Base-by-base conservation (phyloP, 148 eudicot genomes). In the Silene latifolia region DNA sequence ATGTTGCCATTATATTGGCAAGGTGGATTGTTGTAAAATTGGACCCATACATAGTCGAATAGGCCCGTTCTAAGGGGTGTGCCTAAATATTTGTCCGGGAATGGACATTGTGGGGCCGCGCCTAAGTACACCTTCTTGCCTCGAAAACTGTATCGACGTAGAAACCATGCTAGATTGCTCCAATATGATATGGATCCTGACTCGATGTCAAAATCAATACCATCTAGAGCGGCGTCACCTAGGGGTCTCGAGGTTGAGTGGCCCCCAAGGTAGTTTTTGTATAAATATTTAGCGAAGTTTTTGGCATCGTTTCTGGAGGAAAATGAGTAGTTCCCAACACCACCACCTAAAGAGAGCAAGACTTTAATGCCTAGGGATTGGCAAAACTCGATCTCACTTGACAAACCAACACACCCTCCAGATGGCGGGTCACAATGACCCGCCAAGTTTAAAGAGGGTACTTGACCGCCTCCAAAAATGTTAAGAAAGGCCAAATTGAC, bases 21-120 rank as follows among this genome's bases (percentile, higher is more conserved):
- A 15, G 90, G 93, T 3, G 90, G 97, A 72, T 91, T 91, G 76
- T 90, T 88, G 65, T 94, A 94, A 67, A 91, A 94, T 67, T 88
- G 98, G 0, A 94, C 86, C 98, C 98, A 94, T 32, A 94, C 92
- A 23, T 81, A 90, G 78, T 91, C 98, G 48, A 94, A 94, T 5
- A 88, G 76, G 10, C 88, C 83, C 0, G 93, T 89, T 4, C 80
- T 39, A 8, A 91, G 84, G 3, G 98, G 93, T 8, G 69, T 53
- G 4, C 87, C 88, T 27, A n/a, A n/a, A n/a, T n/a, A n/a, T n/a
- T n/a, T n/a, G n/a, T n/a, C n/a, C n/a, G n/a, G n/a, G n/a, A n/a
- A n/a, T n/a, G n/a, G n/a, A n/a, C n/a, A n/a, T n/a, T n/a, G n/a
- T n/a, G n/a, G n/a, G n/a, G n/a, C n/a, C n/a, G n/a, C n/a, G n/a